Evolutionary conservation across 352 stramenopile genomes (phyloP).

Genomic region (Phytophthora citrophthora): DNA sequence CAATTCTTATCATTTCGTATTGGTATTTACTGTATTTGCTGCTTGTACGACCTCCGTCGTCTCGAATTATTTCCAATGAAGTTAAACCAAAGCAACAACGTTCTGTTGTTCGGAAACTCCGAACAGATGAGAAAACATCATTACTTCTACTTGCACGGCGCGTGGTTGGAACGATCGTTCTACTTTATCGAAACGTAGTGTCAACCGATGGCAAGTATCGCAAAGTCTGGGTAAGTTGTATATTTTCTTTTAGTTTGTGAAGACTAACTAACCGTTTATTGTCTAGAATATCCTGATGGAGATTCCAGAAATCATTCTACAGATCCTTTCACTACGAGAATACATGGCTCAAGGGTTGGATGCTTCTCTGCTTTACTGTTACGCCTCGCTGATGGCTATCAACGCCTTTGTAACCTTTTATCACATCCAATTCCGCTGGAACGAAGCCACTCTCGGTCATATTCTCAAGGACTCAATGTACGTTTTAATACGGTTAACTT

Average conservation of each 20-base stretch:
- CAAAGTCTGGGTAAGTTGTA: conserved; percentile 31
- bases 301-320: conserved; percentile 38
- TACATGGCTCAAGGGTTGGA: conserved; percentile 38
- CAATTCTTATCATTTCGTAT: conserved; percentile 20
- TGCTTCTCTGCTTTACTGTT: conserved; percentile 31
- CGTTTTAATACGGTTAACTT: background rate
- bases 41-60: conserved; percentile 10
- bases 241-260: too few relatives aligned
- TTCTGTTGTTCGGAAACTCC: background rate
- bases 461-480: conserved; percentile 51
- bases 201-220: conserved; percentile 32
- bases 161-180: background rate
- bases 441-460: conserved; percentile 31
- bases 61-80: conserved; percentile 3
- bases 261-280: background rate
- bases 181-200: conserved; percentile 12
- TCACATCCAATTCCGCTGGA: conserved; percentile 43
- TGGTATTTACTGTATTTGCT: conserved; percentile 31
- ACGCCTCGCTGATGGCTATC: conserved; percentile 43
- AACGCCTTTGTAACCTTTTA: conserved; percentile 48
- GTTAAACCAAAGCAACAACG: conserved; percentile 3
- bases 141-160: background rate
- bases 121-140: background rate
- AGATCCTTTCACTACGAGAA: conserved; percentile 28
- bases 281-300: conserved; percentile 37